Percentiles rank a stretch among this genome's conserved stretches.
Conservation (phyloP, 2,329 filamentous ascomycete species). For the Sclerotiophoma versabilis region DNA sequence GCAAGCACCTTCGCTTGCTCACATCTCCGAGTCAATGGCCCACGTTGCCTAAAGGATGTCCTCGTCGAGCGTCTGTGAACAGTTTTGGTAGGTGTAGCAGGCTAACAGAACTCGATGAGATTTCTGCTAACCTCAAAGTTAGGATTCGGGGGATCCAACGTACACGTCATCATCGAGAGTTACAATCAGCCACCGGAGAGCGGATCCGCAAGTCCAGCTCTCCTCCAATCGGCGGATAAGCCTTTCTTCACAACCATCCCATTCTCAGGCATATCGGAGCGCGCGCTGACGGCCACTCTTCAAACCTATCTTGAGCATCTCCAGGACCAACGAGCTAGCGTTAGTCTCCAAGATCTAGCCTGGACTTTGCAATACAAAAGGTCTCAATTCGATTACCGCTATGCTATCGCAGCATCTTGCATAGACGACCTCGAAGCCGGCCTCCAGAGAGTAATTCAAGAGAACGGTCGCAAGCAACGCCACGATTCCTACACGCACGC, state of each 20-base stretch:
- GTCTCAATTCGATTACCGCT: slow-evolving; percentile 13
- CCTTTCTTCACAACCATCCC: background rate
- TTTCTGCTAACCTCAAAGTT: background rate
- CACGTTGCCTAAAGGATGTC: background rate
- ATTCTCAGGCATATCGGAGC: background rate
- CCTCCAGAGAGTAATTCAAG: background rate
- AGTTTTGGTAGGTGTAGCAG: slow-evolving; percentile 20
- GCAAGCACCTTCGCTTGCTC: slow-evolving; percentile 18
- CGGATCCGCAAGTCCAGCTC: background rate
- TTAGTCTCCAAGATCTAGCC: slow-evolving; percentile 12
- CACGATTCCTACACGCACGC: background rate
- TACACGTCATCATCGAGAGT: slow-evolving; percentile 33
- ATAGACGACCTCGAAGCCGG: background rate
- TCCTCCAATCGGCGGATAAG: background rate
- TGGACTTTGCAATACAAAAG: slow-evolving; percentile 22
- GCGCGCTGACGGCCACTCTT: background rate
- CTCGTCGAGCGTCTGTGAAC: slow-evolving; percentile 25
- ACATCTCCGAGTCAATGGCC: slow-evolving; percentile 21
- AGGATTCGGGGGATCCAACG: slow-evolving; percentile 34
- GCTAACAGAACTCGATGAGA: background rate
- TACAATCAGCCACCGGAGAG: background rate
- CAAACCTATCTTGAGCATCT: background rate
- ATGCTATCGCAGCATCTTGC: slow-evolving; percentile 1
- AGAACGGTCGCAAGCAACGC: background rate
- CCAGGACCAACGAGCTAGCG: background rate